A percentile compares a stretch with the other conserved stretches of the same genome.
phyloP scores from a whole-genome alignment of 1,139 yeast genomes.

The Magnusiomyces sp. region DNA sequence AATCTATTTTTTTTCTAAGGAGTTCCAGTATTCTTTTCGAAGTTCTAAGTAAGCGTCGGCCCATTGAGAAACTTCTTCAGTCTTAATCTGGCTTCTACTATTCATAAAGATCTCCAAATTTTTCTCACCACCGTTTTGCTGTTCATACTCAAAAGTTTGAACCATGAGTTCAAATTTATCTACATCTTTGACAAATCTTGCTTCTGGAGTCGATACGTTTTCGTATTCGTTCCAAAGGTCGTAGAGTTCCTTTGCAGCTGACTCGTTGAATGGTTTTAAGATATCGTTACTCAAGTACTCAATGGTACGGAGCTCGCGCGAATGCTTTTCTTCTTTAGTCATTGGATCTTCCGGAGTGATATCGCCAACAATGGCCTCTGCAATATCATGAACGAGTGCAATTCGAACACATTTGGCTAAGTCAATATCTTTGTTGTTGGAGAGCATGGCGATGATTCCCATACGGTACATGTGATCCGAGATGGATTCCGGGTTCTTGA shows the following conservation, averaged over 20 bases:
- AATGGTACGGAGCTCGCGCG: constrained; percentile 72
- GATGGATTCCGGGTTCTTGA: constrained; percentile 64
- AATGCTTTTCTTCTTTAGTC: constrained; percentile 64
- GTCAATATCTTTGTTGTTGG: constrained; percentile 44
- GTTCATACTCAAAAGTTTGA: constrained; percentile 86
- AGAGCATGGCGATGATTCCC: constrained; percentile 74
- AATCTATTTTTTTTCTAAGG: not conserved
- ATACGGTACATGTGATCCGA: constrained; percentile 97
- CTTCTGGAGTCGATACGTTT: constrained; percentile 70
- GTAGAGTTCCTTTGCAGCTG: constrained; percentile 57
- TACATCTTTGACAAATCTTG: constrained; percentile 83
- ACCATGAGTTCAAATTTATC: constrained; percentile 89
- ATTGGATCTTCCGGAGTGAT: constrained; percentile 79
- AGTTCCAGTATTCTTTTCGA: constrained; percentile 41
- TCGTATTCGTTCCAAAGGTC: constrained; percentile 89
- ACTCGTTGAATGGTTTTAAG: constrained; percentile 39
- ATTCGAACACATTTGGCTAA: constrained; percentile 67
- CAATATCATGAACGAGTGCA: constrained; percentile 87
- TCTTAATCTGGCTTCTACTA: constrained; percentile 56
- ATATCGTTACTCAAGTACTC: constrained; percentile 44
- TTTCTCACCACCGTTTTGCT: constrained; percentile 46
- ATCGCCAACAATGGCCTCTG: constrained; percentile 90
- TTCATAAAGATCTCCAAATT: constrained; percentile 61
- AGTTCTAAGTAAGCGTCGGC: constrained; percentile 57
- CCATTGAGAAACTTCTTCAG: constrained; percentile 63